Evolutionary conservation across 2,329 filamentous ascomycete species (phyloP).

Genomic region (Arthroderma uncinatum): DNA sequence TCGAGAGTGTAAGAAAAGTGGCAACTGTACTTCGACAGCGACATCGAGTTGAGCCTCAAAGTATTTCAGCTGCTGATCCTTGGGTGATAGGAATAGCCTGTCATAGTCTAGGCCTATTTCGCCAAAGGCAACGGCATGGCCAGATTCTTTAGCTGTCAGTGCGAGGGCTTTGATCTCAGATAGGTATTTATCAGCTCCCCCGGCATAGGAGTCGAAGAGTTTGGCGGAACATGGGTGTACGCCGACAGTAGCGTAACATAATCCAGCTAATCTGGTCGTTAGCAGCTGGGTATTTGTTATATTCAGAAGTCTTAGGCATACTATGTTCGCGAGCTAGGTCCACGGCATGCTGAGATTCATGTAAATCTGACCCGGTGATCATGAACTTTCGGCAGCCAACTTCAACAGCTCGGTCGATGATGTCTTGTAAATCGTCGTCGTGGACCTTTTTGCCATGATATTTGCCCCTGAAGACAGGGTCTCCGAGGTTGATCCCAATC

Average conservation of each 20-base stretch:
- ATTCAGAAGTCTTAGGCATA: slow-evolving; percentile 33
- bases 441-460: slow-evolving; percentile 66
- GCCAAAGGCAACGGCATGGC: slow-evolving; percentile 68
- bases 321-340: slow-evolving; percentile 62
- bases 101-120: slow-evolving; percentile 97
- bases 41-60: slow-evolving; percentile 75
- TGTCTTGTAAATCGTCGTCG: slow-evolving; percentile 42
- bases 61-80: slow-evolving; percentile 68
- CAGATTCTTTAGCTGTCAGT: slow-evolving; percentile 43
- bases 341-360: slow-evolving; percentile 64
- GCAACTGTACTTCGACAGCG: slow-evolving; percentile 64
- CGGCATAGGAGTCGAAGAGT: slow-evolving; percentile 54
- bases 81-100: slow-evolving; percentile 69
- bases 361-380: slow-evolving; percentile 80
- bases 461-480: slow-evolving; percentile 74
- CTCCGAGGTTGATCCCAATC: slow-evolving; percentile 91
- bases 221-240: slow-evolving; percentile 85
- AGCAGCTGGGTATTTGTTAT: neutral
- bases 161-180: slow-evolving; percentile 57
- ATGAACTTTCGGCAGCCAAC: slow-evolving; percentile 83
- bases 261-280: slow-evolving; percentile 46
- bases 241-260: slow-evolving; percentile 81
- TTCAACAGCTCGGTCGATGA: slow-evolving; percentile 65
- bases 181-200: slow-evolving; percentile 35
- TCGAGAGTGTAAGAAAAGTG: slow-evolving; percentile 83